Evolutionary conservation across 139 green algal genomes (phyloP).

Genomic region (Auxenochlorella protothecoides): DNA sequence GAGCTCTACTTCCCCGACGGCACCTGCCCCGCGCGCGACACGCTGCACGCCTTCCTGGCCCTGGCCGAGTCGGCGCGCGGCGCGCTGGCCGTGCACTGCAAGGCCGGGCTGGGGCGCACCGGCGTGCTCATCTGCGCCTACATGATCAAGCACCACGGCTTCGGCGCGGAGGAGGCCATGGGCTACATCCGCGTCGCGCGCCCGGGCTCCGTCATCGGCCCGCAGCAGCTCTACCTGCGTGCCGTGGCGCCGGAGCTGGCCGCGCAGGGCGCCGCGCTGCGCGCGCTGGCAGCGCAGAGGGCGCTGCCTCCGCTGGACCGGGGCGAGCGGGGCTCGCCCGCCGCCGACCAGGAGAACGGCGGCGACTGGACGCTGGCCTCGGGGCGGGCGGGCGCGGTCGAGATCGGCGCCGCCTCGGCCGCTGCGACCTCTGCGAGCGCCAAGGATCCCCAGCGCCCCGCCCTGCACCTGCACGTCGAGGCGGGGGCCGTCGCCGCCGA

Average conservation of each 20-base stretch:
- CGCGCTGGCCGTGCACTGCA: conserved; percentile 82
- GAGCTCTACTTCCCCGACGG: conserved; percentile 94
- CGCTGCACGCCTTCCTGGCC: conserved; percentile 68
- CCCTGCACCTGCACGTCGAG: background rate
- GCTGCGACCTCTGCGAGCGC: background rate
- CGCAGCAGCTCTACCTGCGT: conserved; percentile 82
- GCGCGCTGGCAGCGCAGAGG: too few species aligned
- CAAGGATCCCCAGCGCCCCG: background rate
- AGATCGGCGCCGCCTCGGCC: background rate
- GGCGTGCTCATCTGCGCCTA: conserved; percentile 82
- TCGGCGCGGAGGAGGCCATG: conserved; percentile 77
- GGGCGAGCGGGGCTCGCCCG: background rate
- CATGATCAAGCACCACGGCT: conserved; percentile 87
- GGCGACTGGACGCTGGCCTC: background rate
- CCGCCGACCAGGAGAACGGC: background rate
- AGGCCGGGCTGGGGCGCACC: conserved; percentile 88
- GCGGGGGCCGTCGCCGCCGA: background rate
- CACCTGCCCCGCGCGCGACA: conserved; percentile 62
- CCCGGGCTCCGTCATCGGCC: conserved; percentile 83
- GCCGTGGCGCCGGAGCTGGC: background rate
- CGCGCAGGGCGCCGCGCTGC: conserved; percentile 35
- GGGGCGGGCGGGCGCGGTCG: background rate
- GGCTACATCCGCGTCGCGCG: conserved; percentile 86
- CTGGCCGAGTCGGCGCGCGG: conserved; percentile 59
- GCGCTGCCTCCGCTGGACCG: background rate